Conservation (phyloP, 2,329 filamentous ascomycete species). For the Fusarium pseudograminearum region DNA sequence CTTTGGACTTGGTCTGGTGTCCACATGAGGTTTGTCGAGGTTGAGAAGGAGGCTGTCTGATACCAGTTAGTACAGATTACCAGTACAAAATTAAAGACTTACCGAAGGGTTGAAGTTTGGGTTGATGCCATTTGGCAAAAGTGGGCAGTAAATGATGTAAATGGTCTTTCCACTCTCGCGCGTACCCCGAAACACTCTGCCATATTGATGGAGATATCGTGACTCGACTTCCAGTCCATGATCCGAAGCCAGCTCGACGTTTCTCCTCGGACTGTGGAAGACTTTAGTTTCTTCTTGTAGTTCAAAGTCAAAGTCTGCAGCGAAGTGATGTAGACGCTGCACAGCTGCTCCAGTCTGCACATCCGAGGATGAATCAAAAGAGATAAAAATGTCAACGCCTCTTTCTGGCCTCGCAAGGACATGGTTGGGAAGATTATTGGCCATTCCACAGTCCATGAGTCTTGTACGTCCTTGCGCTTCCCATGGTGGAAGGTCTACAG, state of each 20-base stretch:
- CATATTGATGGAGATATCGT: slow-evolving; percentile 15
- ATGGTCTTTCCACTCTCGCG: slow-evolving; percentile 15
- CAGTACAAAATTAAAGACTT: rapidly evolving
- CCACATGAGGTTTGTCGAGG: slow-evolving; percentile 44
- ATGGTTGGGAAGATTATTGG: slow-evolving; percentile 42
- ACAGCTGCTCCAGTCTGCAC: slow-evolving; percentile 35
- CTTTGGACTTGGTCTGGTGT: slow-evolving; percentile 33
- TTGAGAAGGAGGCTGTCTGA: slow-evolving; percentile 37
- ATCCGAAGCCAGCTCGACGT: rapidly evolving
- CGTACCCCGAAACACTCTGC: slow-evolving; percentile 29
- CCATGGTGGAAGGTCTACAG: background rate
- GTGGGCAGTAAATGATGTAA: slow-evolving; percentile 39
- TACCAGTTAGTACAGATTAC: background rate
- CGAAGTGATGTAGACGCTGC: slow-evolving; percentile 37
- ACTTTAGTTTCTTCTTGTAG: slow-evolving; percentile 8
- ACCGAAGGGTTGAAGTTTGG: slow-evolving; percentile 33
- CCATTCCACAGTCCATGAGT: slow-evolving; percentile 44
- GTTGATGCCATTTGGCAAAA: slow-evolving; percentile 28
- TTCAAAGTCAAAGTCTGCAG: slow-evolving; percentile 32
- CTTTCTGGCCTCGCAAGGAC: slow-evolving; percentile 32
- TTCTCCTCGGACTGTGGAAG: background rate
- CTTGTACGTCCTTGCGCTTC: slow-evolving; percentile 39
- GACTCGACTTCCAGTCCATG: background rate
- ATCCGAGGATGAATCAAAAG: slow-evolving; percentile 41
- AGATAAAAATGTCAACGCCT: slow-evolving; percentile 32